Evolutionary conservation across 75 land plant genomes (phyloP).

Genomic region (Cunninghamia lanceolata): DNA sequence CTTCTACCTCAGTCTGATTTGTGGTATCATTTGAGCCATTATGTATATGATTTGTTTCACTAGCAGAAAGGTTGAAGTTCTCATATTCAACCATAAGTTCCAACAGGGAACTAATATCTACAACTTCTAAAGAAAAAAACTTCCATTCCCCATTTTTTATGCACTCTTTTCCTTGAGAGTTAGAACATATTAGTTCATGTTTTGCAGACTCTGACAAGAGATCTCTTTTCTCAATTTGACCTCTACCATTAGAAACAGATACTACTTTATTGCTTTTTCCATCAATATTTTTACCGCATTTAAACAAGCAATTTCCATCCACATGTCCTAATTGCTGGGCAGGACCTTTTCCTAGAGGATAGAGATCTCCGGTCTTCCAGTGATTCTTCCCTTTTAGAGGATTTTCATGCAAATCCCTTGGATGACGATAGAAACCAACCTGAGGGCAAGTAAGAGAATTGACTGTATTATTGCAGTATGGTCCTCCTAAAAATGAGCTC

Average conservation of each 20-base stretch:
- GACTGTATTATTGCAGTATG: conserved; percentile 53
- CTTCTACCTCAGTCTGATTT: conserved; percentile 14
- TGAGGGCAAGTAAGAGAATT: conserved; percentile 34
- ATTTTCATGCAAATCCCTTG: conserved; percentile 10
- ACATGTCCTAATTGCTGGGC: not conserved
- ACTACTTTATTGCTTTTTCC: not conserved
- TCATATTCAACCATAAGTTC: conserved; percentile 26
- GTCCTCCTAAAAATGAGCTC: conserved; percentile 47
- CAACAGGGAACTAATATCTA: conserved; percentile 24
- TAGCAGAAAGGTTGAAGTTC: conserved; percentile 14
- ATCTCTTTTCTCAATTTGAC: not conserved
- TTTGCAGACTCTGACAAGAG: not conserved
- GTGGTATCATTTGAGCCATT: conserved; percentile 8
- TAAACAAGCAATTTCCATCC: not conserved
- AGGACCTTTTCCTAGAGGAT: not conserved
- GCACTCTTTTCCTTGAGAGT: conserved; percentile 29
- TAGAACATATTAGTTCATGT: conserved; percentile 23
- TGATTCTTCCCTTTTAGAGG: conserved; percentile 5
- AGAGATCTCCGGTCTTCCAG: not conserved
- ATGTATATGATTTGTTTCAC: not conserved
- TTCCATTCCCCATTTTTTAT: conserved; percentile 30
- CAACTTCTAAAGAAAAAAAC: conserved; percentile 42
- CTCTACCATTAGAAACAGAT: not conserved
- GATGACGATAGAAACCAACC: not conserved
- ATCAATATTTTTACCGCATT: not conserved